A percentile compares a stretch with the other conserved stretches of the same genome.
phyloP scores from a whole-genome alignment of 306 rosid species.

The Pyrus betulifolia region DNA sequence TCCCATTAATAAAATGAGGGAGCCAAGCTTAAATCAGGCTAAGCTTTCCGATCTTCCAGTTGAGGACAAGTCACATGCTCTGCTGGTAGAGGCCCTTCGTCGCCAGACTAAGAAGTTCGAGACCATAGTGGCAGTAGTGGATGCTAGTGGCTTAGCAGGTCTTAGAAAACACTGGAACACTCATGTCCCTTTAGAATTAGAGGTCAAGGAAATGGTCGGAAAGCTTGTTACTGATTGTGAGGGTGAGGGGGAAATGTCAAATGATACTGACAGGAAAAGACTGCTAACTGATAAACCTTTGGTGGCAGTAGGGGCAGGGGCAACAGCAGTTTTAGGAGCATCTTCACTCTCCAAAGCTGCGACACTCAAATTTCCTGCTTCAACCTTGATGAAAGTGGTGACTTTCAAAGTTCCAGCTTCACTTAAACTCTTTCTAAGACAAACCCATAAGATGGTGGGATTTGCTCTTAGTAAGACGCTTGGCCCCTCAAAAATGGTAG shows the following conservation, averaged over 20 bases:
- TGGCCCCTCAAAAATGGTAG: constrained; percentile 47
- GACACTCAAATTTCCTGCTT: background rate
- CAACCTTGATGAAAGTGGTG: constrained; percentile 8
- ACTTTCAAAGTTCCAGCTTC: constrained; percentile 40
- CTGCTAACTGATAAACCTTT: constrained; percentile 46
- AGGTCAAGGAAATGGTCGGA: constrained; percentile 48
- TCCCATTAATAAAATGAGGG: constrained; percentile 24
- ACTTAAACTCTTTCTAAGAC: constrained; percentile 43
- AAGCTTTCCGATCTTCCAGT: constrained; percentile 53
- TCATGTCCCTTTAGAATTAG: constrained; percentile 34
- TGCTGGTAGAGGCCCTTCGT: constrained; percentile 53
- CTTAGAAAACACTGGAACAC: constrained; percentile 75
- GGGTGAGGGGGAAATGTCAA: constrained; percentile 25
- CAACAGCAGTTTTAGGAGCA: constrained; percentile 69
- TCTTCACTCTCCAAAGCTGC: constrained; percentile 62
- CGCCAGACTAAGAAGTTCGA: constrained; percentile 52
- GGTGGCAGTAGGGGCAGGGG: constrained; percentile 84
- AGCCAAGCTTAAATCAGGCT: constrained; percentile 4
- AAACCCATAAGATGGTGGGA: constrained; percentile 44
- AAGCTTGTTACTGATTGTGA: constrained; percentile 34
- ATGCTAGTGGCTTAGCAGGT: constrained; percentile 59
- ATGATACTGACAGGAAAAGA: constrained; percentile 34
- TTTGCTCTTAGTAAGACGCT: constrained; percentile 34
- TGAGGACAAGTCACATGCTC: constrained; percentile 58
- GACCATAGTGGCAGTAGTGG: constrained; percentile 70